phyloP scores from a whole-genome alignment of 768 basidiomycete species.

The Butyriboletus loyo region DNA sequence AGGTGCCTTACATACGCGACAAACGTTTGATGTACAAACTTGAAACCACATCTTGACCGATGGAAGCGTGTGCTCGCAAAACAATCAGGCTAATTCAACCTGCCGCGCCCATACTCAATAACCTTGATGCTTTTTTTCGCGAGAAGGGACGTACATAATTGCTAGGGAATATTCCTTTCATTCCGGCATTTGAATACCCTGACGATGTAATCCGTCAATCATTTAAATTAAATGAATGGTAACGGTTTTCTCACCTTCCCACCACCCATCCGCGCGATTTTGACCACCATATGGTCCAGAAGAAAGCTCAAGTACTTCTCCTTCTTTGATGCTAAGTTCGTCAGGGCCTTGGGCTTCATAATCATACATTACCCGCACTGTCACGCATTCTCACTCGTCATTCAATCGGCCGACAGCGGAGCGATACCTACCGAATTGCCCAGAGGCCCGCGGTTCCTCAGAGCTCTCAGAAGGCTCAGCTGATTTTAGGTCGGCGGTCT shows the following conservation, averaged over 20 bases:
- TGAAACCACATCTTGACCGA: constrained; percentile 8
- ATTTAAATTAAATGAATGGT: constrained; percentile 15
- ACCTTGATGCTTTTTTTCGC: constrained; percentile 15
- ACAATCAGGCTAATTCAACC: constrained; percentile 48
- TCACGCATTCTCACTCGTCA: constrained; percentile 2
- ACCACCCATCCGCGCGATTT: constrained; percentile 78
- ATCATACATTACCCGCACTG: constrained; percentile 80
- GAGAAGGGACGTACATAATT: constrained; percentile 66
- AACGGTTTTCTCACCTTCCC: constrained; percentile 60
- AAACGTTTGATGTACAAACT: constrained; percentile 18
- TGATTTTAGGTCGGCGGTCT: constrained; percentile 34
- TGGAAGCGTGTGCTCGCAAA: constrained; percentile 1
- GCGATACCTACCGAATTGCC: constrained; percentile 48
- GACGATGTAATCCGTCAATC: constrained; percentile 27
- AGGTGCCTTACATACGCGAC: constrained; percentile 23
- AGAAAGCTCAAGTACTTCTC: constrained; percentile 63
- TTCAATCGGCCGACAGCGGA: neutral
- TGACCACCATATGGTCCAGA: constrained; percentile 57
- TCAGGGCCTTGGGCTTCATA: constrained; percentile 73
- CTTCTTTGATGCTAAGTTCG: constrained; percentile 61
- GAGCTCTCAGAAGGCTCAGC: constrained; percentile 8
- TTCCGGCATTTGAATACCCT: constrained; percentile 60
- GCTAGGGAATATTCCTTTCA: constrained; percentile 82
- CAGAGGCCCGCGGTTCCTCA: constrained; percentile 33
- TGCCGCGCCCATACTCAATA: constrained; percentile 28